Conservation (phyloP, 768 basidiomycete genomes). For the Boletus tomentosulus region DNA sequence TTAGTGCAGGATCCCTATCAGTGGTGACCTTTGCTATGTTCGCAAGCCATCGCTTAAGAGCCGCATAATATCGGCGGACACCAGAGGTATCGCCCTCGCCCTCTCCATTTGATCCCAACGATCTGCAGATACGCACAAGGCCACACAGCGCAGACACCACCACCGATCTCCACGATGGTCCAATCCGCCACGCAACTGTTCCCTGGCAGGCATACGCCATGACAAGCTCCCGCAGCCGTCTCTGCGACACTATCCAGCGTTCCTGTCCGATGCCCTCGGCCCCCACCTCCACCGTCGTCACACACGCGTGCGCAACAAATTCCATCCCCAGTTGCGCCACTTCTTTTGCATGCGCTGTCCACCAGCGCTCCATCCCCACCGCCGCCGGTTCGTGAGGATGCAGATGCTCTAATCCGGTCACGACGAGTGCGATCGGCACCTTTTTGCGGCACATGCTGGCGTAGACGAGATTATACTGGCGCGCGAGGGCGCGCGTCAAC, state of each 20-base stretch:
- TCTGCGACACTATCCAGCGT: background rate
- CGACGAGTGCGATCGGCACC: slow-evolving; percentile 5
- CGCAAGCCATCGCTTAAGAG: background rate
- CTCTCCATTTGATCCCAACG: background rate
- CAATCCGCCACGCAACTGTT: background rate
- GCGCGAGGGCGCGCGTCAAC: background rate
- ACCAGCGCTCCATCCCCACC: slow-evolving; percentile 6
- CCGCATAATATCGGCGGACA: background rate
- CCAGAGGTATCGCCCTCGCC: background rate
- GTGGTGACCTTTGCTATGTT: too few relatives aligned
- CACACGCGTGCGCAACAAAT: background rate
- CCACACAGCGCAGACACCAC: background rate
- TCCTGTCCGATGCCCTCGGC: background rate
- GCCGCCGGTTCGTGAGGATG: background rate
- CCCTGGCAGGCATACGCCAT: background rate
- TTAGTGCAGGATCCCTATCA: background rate
- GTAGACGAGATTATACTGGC: slow-evolving; percentile 1
- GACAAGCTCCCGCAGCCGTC: background rate
- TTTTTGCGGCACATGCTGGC: background rate
- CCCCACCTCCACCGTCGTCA: background rate
- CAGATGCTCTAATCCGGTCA: slow-evolving; percentile 1
- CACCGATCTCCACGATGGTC: background rate
- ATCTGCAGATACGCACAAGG: background rate
- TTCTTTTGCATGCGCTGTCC: background rate
- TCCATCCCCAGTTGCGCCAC: background rate